These are phyloP conservation scores for Aureobasidium musti DNA, from an alignment of 2,329 filamentous ascomycete genomes.

Conservation along the genomic window DNA sequence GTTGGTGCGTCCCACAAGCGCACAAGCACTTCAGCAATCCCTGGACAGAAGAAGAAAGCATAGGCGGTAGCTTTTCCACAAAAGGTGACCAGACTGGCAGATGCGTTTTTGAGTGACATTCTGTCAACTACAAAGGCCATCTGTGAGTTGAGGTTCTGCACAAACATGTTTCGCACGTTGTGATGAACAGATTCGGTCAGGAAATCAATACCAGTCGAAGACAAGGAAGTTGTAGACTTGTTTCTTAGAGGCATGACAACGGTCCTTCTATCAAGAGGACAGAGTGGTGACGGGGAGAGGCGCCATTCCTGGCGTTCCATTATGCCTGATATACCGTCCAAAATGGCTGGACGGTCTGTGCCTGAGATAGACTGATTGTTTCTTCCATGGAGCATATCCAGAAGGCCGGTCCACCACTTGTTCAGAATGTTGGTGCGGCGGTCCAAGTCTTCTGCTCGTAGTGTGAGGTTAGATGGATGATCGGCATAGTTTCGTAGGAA, in stretches of 20 bases:
- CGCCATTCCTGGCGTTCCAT: conserved; percentile 92
- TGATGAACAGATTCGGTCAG: conserved; percentile 77
- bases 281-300: conserved; percentile 67
- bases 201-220: conserved; percentile 65
- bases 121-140: conserved; percentile 87
- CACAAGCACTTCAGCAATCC: conserved; percentile 78
- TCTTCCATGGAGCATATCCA: conserved; percentile 78
- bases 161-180: conserved; percentile 85
- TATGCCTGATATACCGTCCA: conserved; percentile 76
- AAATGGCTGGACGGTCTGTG: conserved; percentile 76
- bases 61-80: conserved; percentile 89
- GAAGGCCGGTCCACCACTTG: conserved; percentile 83
- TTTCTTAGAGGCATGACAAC: conserved; percentile 50
- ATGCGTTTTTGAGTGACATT: conserved; percentile 75
- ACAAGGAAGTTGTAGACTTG: conserved; percentile 60
- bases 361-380: conserved; percentile 76
- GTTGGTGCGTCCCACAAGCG: conserved; percentile 75
- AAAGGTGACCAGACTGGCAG: conserved; percentile 70
- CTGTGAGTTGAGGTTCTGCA: conserved; percentile 77
- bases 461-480: conserved; percentile 64
- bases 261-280: conserved; percentile 61
- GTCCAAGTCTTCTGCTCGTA: conserved; percentile 81
- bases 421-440: conserved; percentile 76
- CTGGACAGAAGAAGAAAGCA: conserved; percentile 89
- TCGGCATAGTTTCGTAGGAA: conserved; percentile 71